These are phyloP conservation scores for Apiosordaria backusii DNA, from an alignment of 495 filamentous ascomycete genomes.

Conservation along the genomic window DNA sequence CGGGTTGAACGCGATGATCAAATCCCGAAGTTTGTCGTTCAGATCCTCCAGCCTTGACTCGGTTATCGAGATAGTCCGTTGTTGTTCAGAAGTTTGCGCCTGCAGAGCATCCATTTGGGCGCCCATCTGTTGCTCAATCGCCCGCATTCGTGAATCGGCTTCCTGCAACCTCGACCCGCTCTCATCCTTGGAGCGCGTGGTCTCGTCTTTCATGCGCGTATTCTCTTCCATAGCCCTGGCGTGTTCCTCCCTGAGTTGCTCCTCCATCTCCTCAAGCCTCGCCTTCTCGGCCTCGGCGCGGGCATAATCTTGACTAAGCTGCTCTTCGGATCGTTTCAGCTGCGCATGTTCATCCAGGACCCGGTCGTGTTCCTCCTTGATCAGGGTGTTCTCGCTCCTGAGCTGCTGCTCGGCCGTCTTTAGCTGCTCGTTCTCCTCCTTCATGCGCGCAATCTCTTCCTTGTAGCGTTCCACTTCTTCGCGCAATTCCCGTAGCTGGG, in stretches of 20 bases:
- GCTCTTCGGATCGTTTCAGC: conserved; percentile 21
- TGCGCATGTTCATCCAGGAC: conserved; percentile 21
- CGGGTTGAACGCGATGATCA: conserved; percentile 60
- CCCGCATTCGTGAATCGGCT: conserved; percentile 22
- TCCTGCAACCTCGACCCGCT: conserved; percentile 9
- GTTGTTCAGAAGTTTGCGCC: conserved; percentile 31
- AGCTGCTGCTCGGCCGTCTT: conserved; percentile 21
- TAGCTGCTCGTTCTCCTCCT: conserved; percentile 38
- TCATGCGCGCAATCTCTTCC: conserved; percentile 39
- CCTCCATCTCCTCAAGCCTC: conserved; percentile 12
- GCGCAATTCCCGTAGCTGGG: conserved; percentile 35
- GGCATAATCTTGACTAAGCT: conserved; percentile 16
- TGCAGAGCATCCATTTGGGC: conserved; percentile 28
- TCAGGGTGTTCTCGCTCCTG: conserved; percentile 6
- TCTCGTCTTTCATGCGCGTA: conserved; percentile 8
- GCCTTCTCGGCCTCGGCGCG: conserved; percentile 28
- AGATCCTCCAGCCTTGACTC: conserved; percentile 69
- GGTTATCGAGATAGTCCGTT: conserved; percentile 52
- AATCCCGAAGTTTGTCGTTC: conserved; percentile 63
- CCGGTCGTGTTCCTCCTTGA: conserved; percentile 22
- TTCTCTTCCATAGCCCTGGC: conserved; percentile 13
- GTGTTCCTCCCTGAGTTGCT: conserved; percentile 14
- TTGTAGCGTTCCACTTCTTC: conserved; percentile 39
- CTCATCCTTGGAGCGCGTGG: background rate
- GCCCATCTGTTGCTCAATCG: conserved; percentile 19